A percentile compares a stretch with the other conserved stretches of the same genome.
These are phyloP conservation scores for Cutaneotrichosporon cavernicola DNA, from an alignment of 1,284 basidiomycete genomes.

Conservation along the genomic window DNA sequence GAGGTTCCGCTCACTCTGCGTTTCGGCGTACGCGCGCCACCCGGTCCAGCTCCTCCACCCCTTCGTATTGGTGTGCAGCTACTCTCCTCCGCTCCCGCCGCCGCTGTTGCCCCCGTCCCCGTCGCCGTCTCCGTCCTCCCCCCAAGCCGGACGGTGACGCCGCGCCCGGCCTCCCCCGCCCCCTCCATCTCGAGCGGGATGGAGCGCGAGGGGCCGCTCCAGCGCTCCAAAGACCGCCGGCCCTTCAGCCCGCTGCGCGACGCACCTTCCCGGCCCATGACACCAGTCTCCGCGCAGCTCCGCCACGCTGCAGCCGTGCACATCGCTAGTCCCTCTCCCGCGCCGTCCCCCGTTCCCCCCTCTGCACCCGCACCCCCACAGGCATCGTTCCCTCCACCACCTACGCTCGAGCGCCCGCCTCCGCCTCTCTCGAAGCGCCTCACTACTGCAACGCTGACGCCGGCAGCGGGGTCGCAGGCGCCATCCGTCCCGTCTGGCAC, in stretches of 20 bases:
- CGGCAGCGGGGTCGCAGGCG: constrained; percentile 3
- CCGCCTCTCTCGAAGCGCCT: constrained; percentile 12
- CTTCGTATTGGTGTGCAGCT: constrained; percentile 37
- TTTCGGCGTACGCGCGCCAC: constrained; percentile 30
- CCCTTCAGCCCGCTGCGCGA: constrained; percentile 7
- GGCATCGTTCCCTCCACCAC: constrained; percentile 27
- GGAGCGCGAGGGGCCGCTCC: not conserved
- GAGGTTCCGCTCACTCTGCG: constrained; percentile 30
- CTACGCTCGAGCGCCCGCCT: constrained; percentile 14
- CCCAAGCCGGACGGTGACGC: constrained; percentile 29
- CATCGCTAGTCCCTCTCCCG: constrained; percentile 22
- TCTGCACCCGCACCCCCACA: not conserved
- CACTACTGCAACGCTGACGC: constrained; percentile 7
- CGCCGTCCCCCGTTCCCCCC: constrained; percentile 13
- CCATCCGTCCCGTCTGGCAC: constrained; percentile 18
- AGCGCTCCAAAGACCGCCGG: constrained; percentile 24
- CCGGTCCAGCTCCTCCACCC: constrained; percentile 18
- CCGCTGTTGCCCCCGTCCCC: not conserved
- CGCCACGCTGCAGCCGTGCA: constrained; percentile 36
- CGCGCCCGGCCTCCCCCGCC: constrained; percentile 23
- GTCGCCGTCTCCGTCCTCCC: constrained; percentile 25
- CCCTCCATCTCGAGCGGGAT: not conserved
- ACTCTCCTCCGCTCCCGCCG: constrained; percentile 25
- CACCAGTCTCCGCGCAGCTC: constrained; percentile 40
- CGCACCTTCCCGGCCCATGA: constrained; percentile 35